These are phyloP conservation scores for Dendrocalamus sinicus DNA, from an alignment of 176 grass and related monocot genomes.

Conservation along the genomic window DNA sequence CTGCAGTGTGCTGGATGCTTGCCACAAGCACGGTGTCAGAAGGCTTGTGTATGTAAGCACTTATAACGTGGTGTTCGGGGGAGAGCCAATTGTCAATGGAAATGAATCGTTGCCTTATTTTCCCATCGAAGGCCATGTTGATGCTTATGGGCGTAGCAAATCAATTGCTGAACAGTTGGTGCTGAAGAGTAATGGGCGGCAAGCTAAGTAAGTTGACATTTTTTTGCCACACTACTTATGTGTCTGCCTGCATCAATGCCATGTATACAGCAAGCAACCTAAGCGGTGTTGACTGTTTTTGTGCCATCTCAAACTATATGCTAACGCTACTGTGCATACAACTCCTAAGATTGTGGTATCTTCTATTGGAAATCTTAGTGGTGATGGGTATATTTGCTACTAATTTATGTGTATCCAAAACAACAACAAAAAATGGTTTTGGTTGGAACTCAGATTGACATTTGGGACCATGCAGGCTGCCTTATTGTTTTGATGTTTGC, in stretches of 20 bases:
- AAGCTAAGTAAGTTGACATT: conserved; percentile 67
- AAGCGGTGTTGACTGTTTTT: neutral
- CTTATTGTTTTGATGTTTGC: conserved; percentile 34
- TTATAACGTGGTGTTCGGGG: conserved; percentile 86
- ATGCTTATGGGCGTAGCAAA: conserved; percentile 90
- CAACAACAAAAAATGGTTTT: neutral
- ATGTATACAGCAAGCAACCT: neutral
- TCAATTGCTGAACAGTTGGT: conserved; percentile 86
- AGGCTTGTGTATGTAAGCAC: conserved; percentile 94
- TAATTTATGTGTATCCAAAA: neutral
- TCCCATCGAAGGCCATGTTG: conserved; percentile 78
- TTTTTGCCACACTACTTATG: neutral
- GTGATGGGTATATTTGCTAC: neutral
- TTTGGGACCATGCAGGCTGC: neutral
- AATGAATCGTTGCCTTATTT: conserved; percentile 82
- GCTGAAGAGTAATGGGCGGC: conserved; percentile 77
- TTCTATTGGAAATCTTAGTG: neutral
- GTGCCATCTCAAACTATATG: neutral
- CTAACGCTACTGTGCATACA: neutral
- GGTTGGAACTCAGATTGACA: conserved; percentile 12
- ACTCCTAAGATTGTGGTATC: neutral
- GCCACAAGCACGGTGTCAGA: conserved; percentile 65
- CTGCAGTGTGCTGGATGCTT: conserved; percentile 74
- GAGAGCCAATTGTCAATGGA: conserved; percentile 73
- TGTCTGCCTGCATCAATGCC: neutral